phyloP scores from a whole-genome alignment of 1,139 yeast species.

The Debaryomyces subglobosus region DNA sequence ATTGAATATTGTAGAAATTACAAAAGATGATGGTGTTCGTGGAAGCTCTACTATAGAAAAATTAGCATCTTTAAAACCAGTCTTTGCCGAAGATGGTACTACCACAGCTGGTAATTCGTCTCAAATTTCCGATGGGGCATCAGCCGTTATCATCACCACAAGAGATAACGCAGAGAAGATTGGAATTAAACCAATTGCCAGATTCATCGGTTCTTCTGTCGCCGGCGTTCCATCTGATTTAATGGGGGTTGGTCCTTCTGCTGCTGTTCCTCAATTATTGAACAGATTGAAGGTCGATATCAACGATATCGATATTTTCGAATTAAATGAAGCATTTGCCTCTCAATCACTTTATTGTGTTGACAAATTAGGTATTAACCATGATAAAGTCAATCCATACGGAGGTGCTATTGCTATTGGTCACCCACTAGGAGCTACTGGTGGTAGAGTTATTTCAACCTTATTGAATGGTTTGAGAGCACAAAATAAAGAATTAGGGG shows the following conservation, averaged over 20 bases:
- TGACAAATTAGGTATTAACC: conserved; percentile 31
- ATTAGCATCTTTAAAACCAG: conserved; percentile 35
- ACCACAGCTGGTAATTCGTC: conserved; percentile 49
- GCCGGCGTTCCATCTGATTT: conserved; percentile 40
- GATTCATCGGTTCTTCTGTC: conserved; percentile 39
- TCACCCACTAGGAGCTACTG: conserved; percentile 47
- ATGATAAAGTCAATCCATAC: conserved; percentile 38
- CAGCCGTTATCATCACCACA: conserved; percentile 41
- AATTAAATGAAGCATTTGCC: conserved; percentile 48
- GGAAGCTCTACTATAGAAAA: conserved; percentile 31
- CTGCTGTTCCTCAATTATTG: conserved; percentile 38
- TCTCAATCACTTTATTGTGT: conserved; percentile 40
- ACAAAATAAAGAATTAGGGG: conserved; percentile 34
- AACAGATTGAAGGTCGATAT: conserved; percentile 24
- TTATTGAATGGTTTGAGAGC: conserved; percentile 35
- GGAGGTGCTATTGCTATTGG: conserved; percentile 51
- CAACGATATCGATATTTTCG: conserved; percentile 39
- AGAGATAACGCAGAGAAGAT: conserved; percentile 37
- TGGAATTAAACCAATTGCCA: conserved; percentile 42
- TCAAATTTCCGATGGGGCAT: conserved; percentile 47
- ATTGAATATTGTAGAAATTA: conserved; percentile 13
- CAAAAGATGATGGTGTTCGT: conserved; percentile 38
- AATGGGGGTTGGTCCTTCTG: conserved; percentile 48
- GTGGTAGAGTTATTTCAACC: conserved; percentile 38
- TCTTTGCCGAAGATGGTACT: conserved; percentile 36